phyloP scores from a whole-genome alignment of 2,329 filamentous ascomycete genomes.

The Penicillium griseofulvum region DNA sequence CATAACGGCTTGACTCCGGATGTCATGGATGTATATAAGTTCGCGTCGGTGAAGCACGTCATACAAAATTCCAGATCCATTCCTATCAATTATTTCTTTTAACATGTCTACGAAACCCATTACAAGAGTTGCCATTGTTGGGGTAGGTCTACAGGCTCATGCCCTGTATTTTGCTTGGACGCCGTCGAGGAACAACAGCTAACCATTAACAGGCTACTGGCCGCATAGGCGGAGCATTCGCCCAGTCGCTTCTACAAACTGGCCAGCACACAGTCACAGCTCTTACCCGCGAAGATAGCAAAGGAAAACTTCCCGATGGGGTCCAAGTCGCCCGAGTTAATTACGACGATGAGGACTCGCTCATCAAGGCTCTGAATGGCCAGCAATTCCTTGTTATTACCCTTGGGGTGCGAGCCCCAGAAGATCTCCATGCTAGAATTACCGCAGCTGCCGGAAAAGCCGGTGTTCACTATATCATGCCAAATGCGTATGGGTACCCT shows the following conservation, averaged over 20 bases:
- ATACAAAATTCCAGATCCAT: background rate
- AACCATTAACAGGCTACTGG: conserved; percentile 31
- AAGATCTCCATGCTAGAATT: conserved; percentile 49
- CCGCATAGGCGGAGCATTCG: conserved; percentile 30
- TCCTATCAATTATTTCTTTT: background rate
- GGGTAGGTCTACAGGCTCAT: conserved; percentile 25
- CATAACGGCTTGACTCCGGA: background rate
- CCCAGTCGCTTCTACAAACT: conserved; percentile 42
- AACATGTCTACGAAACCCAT: conserved; percentile 19
- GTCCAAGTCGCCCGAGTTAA: conserved; percentile 45
- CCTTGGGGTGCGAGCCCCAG: conserved; percentile 42
- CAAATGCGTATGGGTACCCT: conserved; percentile 46
- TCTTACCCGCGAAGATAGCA: conserved; percentile 47
- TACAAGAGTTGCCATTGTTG: conserved; percentile 37
- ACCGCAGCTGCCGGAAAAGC: conserved; percentile 55
- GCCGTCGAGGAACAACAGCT: background rate
- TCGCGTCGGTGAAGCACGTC: accelerated
- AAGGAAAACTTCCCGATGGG: conserved; percentile 42
- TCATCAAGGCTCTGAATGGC: conserved; percentile 51
- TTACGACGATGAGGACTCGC: conserved; percentile 46
- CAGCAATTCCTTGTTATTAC: conserved; percentile 59
- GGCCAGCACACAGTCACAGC: conserved; percentile 54
- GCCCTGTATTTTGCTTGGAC: accelerated
- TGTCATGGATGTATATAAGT: background rate
- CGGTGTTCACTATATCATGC: conserved; percentile 54